Conservation (phyloP, 176 grass and related monocot genomes). For the Eragrostis nindensis region DNA sequence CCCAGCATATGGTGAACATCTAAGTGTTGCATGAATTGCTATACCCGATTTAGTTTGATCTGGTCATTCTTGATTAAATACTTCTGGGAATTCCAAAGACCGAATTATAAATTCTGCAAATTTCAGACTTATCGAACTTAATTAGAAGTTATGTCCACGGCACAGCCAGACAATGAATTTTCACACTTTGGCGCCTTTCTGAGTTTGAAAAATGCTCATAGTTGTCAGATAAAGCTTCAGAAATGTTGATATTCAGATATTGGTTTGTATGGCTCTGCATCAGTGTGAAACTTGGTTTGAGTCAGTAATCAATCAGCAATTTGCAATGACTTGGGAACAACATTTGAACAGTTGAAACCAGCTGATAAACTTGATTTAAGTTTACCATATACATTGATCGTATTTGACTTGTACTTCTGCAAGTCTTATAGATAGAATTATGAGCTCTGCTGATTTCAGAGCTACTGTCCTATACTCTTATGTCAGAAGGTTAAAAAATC, state of each 20-base stretch:
- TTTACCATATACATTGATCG: not conserved
- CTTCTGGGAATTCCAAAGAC: not conserved
- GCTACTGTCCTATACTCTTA: not conserved
- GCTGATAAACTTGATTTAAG: not conserved
- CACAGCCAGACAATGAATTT: not conserved
- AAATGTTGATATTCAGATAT: not conserved
- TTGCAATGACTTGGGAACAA: not conserved
- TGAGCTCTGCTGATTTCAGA: not conserved
- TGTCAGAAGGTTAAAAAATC: not conserved
- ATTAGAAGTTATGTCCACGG: not conserved
- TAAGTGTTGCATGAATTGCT: not conserved
- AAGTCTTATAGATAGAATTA: slow-evolving; percentile 2
- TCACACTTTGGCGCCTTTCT: not conserved
- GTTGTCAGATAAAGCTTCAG: not conserved
- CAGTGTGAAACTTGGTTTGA: not conserved
- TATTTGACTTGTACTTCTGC: not conserved
- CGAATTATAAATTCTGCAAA: not conserved
- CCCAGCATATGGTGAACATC: not conserved
- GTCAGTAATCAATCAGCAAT: not conserved
- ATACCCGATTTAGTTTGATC: not conserved
- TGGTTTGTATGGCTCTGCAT: not conserved
- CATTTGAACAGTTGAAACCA: not conserved
- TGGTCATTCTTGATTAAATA: not conserved
- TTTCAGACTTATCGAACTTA: not conserved
- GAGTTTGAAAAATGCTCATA: not conserved